Evolutionary conservation across 2,329 filamentous ascomycete genomes (phyloP).

Genomic region (Raffaelea deltoideospora): DNA sequence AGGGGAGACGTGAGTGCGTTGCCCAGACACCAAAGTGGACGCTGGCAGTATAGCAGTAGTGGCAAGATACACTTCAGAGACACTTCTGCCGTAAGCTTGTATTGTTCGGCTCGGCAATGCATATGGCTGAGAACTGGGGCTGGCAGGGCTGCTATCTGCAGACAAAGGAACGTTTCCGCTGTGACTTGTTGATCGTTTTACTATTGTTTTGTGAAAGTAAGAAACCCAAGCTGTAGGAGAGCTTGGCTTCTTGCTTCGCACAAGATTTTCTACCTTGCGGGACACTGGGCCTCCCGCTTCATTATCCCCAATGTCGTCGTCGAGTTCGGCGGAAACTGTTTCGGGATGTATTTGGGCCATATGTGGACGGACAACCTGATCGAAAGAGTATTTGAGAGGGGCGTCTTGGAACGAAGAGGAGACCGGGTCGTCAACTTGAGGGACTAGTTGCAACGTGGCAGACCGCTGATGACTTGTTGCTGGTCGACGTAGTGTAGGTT

Average conservation of each 20-base stretch:
- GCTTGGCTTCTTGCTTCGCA: slow-evolving; percentile 2
- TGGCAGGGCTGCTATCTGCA: slow-evolving; percentile 12
- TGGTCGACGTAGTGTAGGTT: slow-evolving; percentile 53
- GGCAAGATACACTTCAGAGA: slow-evolving; percentile 22
- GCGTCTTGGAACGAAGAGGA: slow-evolving; percentile 6
- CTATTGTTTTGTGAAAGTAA: slow-evolving; percentile 35
- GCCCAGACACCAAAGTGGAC: no score
- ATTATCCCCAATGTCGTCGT: no score
- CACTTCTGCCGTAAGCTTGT: no score
- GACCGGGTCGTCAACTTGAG: slow-evolving; percentile 4
- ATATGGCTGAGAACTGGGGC: slow-evolving; percentile 15
- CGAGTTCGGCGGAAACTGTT: no score
- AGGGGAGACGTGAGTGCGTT: no score
- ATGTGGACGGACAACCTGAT: slow-evolving; percentile 14
- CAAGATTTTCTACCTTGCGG: no score
- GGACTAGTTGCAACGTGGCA: slow-evolving; percentile 47
- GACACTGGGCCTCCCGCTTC: no score
- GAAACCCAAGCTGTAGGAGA: slow-evolving; percentile 31
- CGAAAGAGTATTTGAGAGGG: slow-evolving; percentile 16
- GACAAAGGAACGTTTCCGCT: slow-evolving; percentile 15
- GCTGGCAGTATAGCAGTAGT: no score
- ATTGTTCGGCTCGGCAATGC: slow-evolving; percentile 15
- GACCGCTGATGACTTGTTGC: slow-evolving; percentile 69
- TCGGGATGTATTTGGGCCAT: no score
- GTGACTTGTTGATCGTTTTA: slow-evolving; percentile 11